A percentile compares a stretch with the other conserved stretches of the same genome.
These are phyloP conservation scores for Colletotrichum nymphaeae DNA, from an alignment of 2,329 filamentous ascomycete species.

Conservation along the genomic window DNA sequence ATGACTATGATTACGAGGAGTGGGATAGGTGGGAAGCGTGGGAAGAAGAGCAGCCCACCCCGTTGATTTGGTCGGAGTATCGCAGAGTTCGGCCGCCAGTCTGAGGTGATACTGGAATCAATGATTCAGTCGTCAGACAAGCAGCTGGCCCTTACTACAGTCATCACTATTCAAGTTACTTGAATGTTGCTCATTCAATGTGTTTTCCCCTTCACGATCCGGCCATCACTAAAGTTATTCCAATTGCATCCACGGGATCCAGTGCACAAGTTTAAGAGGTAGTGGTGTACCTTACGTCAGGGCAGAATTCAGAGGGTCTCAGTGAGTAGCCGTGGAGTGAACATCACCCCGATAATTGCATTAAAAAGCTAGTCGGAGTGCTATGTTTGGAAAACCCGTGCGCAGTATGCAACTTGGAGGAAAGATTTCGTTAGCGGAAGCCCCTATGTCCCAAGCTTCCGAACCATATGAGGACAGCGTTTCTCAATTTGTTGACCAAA, in stretches of 20 bases:
- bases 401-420: not conserved
- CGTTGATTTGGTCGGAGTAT: slow-evolving; percentile 27
- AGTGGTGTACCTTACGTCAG: too few relatives aligned
- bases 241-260: too few relatives aligned
- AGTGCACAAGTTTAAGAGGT: too few relatives aligned
- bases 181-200: not conserved
- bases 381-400: slow-evolving; percentile 15
- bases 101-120: not conserved
- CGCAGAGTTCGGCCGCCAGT: slow-evolving; percentile 1
- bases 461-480: not conserved
- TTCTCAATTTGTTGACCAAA: not conserved
- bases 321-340: slow-evolving; percentile 3
- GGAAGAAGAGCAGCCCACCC: not conserved
- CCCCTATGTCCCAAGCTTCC: not conserved
- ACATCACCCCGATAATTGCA: slow-evolving; percentile 15
- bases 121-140: not conserved
- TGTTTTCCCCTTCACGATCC: too few relatives aligned
- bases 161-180: not conserved
- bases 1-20: rapidly evolving
- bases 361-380: not conserved
- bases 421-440: not conserved
- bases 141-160: not conserved
- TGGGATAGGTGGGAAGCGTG: rapidly evolving
- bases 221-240: too few relatives aligned
- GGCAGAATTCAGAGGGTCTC: not conserved